These are phyloP conservation scores for Colletotrichum sp. DNA, from an alignment of 2,329 filamentous ascomycete species.

Conservation along the genomic window DNA sequence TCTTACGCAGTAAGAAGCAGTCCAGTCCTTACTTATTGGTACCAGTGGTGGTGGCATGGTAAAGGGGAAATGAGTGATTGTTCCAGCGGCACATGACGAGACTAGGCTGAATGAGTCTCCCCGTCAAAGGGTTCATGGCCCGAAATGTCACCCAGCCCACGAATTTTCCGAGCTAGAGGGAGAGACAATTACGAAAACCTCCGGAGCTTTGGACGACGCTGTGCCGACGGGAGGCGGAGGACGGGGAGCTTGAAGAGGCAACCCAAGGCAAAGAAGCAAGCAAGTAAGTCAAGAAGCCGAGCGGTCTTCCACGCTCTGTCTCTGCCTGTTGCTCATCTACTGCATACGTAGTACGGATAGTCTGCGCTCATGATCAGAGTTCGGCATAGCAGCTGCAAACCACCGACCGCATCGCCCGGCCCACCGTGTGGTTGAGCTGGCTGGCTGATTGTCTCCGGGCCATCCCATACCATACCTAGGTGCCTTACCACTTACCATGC, in stretches of 20 bases:
- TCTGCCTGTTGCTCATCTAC: neutral
- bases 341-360: no score
- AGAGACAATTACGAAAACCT: neutral
- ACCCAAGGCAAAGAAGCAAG: neutral
- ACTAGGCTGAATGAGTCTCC: neutral
- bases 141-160: slow-evolving; percentile 8
- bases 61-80: slow-evolving; percentile 4
- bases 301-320: neutral
- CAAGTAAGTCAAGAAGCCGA: neutral
- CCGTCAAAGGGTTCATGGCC: neutral
- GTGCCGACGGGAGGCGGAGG: neutral
- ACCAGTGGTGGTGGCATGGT: neutral
- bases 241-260: neutral
- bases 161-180: neutral
- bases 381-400: neutral
- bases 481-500: neutral
- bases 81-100: neutral
- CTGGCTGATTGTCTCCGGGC: slow-evolving; percentile 4
- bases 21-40: neutral
- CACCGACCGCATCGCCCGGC: neutral
- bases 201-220: neutral
- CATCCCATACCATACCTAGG: slow-evolving; percentile 2
- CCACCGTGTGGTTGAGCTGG: neutral
- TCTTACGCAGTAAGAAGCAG: neutral
- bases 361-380: neutral